Base-by-base conservation (phyloP, 2,329 filamentous ascomycete species). In the Aspergillus sp. region DNA sequence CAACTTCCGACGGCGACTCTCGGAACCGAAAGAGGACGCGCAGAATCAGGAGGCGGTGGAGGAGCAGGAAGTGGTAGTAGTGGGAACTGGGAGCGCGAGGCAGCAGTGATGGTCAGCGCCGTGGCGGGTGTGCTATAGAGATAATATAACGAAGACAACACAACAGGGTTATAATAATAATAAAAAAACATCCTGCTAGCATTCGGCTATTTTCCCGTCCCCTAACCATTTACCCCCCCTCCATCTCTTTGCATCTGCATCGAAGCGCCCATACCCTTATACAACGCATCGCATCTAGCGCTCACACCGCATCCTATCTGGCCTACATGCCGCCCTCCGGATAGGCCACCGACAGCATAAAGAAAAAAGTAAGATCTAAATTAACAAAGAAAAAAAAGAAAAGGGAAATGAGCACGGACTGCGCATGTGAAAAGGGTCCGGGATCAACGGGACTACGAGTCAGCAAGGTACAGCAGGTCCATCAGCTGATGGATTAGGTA, bases 61-160 rank as follows among this genome's bases (percentile, higher is more conserved):
- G 63, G 79, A 6, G 36, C 12, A n/a, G 36, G 36, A n/a, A 42
- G 36, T 42, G 36, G 36, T 42, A 42, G 16, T 42, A 42, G 36
- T 42, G 36, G 36, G 36, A 42, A 42, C 16, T 97, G 92, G 91
- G 94, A 97, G 69, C 85, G 94, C 45, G 95, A 98, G 77, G 89
- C 93, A 52, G 92, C 93, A 1, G 93, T 98, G 52, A 97, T 98
- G 94, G 90, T 96, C 47, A 89, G 90, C 55, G 91, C 91, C 68
- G 87, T 97, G 6, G 82, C 92, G 53, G 83, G 84, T n/a, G 73
- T 77, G n/a, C 64, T 85, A 50, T 75, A 65, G 18, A 36, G 59
- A 53, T 65, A 60, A 49, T 6, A 4, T 6, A 11, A 42, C 36
- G 36, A 29, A 54, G n/a, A 12, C 18, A 11, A 26, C 52, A 6